phyloP scores from a whole-genome alignment of 1,139 yeast species.

The Tardiomyces depauwii region DNA sequence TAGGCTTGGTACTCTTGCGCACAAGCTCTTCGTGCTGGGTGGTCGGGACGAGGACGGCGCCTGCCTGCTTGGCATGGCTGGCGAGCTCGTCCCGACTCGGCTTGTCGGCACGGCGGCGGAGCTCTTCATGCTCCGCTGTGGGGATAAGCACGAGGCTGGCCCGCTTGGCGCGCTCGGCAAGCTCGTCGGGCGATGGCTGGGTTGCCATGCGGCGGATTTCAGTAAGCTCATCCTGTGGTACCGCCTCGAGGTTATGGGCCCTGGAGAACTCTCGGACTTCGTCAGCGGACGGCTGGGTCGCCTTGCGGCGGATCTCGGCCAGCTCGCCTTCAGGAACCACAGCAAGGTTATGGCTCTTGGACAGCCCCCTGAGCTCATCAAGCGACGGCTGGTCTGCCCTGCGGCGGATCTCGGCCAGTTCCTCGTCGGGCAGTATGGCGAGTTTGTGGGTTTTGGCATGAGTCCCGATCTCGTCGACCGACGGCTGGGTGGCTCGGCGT shows the following conservation, averaged over 20 bases:
- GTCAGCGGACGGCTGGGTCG: conserved; percentile 4
- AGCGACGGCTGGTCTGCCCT: conserved; percentile 4
- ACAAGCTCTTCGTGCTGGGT: neutral
- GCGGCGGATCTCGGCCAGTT: neutral
- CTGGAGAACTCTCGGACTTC: neutral
- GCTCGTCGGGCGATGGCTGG: conserved; percentile 12
- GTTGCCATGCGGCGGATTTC: conserved; percentile 8
- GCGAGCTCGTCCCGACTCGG: conserved; percentile 13
- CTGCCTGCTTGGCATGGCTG: conserved; percentile 13
- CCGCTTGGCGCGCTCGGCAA: conserved; percentile 9
- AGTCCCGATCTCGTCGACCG: conserved; percentile 4
- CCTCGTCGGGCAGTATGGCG: conserved; percentile 9
- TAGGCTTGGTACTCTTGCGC: neutral
- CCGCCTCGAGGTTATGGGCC: conserved; percentile 6
- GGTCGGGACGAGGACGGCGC: conserved; percentile 14
- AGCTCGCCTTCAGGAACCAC: conserved; percentile 13
- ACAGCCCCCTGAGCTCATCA: conserved; percentile 21
- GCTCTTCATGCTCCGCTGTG: conserved; percentile 13
- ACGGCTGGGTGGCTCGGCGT: conserved; percentile 1
- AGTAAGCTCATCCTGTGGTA: conserved; percentile 13
- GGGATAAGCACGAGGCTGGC: conserved; percentile 23
- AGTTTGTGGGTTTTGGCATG: conserved; percentile 11
- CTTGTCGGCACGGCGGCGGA: conserved; percentile 8
- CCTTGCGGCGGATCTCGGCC: neutral
- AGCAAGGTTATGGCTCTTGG: conserved; percentile 15